Evolutionary conservation across 2,329 filamentous ascomycete genomes (phyloP), one percentile per base, ranked within the genome.

Genomic region (Arthrobotrys sphaeroides): DNA sequence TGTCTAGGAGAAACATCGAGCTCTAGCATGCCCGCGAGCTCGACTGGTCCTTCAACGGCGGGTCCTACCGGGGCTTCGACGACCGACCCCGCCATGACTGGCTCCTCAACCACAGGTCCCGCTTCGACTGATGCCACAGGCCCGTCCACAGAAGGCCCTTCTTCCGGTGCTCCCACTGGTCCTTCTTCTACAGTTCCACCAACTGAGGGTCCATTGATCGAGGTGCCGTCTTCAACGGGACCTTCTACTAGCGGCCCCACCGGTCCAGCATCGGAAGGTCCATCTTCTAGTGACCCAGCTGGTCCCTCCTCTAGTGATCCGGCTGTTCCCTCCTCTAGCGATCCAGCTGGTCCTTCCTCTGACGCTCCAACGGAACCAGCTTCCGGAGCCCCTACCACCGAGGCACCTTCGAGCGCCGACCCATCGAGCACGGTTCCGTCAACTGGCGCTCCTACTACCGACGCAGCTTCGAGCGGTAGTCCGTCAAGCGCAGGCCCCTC

Each of bases 21-120:
- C 33, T 70, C 66, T 13, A 31, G 26, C 5, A 72, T 42, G 40
- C 7, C 69, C n/a, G 22, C 33, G 20, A 64, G 28, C 22, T 70
- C 66, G 12, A 43, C 20, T 42, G 31, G 16, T 49, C 7, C n/a
- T 5, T 28, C 59, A 16, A 38, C 38, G 12, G 24, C 28, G 13
- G 49, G 47, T 28, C 38, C 67, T n/a, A 47, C 65, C 2, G 26
- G 9, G 22, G 62, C 33, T 57, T 5, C 26, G 12, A 28, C 42
- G 10, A 33, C 31, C 16, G n/a, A n/a, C n/a, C n/a, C n/a, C n/a
- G n/a, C 16, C 13, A 40, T 60, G 31, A 24, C 42, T 33, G 5
- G 16, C 42, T 64, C 22, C 28, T 33, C 31, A 33, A 33, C 31
- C 5, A 20, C 45, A 7, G 57, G 38, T 33, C 12, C 16, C 22